Conservation (phyloP, 768 basidiomycete species). For the Auricularia auricula-judae region DNA sequence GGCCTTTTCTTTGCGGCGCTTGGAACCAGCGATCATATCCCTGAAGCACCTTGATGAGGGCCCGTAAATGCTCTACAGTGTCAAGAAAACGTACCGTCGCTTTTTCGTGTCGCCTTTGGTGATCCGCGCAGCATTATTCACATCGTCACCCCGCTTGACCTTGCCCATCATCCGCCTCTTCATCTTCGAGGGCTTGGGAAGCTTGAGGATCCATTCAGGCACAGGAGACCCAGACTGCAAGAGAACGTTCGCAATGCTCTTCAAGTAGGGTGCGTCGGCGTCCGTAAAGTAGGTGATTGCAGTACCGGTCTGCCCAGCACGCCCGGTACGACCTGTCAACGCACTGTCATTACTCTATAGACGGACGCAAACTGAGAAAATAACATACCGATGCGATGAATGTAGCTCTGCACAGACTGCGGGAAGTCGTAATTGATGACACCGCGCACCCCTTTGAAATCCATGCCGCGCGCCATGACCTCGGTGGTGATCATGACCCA, state of each 20-base stretch:
- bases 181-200: conserved; percentile 89
- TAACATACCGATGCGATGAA: conserved; percentile 79
- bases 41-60: conserved; percentile 23
- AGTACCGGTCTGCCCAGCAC: conserved; percentile 85
- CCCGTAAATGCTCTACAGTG: conserved; percentile 2
- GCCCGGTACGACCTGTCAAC: conserved; percentile 73
- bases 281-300: conserved; percentile 95
- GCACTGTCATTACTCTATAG: neutral
- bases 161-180: conserved; percentile 79
- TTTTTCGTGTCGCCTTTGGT: conserved; percentile 62
- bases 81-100: conserved; percentile 41
- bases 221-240: conserved; percentile 83
- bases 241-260: conserved; percentile 95
- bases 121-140: conserved; percentile 59
- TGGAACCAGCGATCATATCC: conserved; percentile 71
- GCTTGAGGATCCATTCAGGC: conserved; percentile 88
- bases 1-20: conserved; percentile 44
- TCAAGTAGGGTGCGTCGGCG: conserved; percentile 84
- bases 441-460: conserved; percentile 87
- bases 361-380: neutral
- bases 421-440: conserved; percentile 98
- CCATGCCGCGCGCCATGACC: conserved; percentile 96
- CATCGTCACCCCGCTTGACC: conserved; percentile 63
- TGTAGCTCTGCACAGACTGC: conserved; percentile 87
- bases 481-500: conserved; percentile 97